These are phyloP conservation scores for Pseudonitzschia pungens DNA, from an alignment of 108 stramenopile genomes.

Conservation along the genomic window DNA sequence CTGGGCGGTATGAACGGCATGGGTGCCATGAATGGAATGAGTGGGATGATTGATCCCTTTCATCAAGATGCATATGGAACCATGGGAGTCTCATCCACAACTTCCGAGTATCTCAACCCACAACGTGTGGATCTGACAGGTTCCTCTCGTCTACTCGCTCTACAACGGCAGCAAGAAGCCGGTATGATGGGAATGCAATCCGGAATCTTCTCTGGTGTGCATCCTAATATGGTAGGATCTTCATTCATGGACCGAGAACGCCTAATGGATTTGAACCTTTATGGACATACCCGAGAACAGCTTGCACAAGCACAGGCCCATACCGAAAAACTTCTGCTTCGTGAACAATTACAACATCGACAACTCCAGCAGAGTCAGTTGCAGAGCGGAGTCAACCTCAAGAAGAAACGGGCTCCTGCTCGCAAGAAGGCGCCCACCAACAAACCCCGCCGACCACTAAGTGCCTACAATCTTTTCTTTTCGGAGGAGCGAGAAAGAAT, in stretches of 20 bases:
- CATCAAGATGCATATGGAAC: conserved; percentile 17
- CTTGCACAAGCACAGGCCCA: conserved; percentile 14
- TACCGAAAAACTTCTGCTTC: conserved; percentile 18
- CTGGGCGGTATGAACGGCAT: conserved; percentile 10
- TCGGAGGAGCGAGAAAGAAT: conserved; percentile 61
- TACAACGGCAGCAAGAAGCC: conserved; percentile 23
- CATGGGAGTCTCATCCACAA: not conserved
- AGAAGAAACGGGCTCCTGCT: conserved; percentile 38
- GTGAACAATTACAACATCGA: conserved; percentile 14
- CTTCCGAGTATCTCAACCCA: conserved; percentile 6
- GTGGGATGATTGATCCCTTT: conserved; percentile 7
- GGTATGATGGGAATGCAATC: conserved; percentile 1
- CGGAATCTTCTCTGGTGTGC: conserved; percentile 16
- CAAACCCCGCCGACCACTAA: conserved; percentile 56
- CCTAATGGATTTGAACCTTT: conserved; percentile 9
- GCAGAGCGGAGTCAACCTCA: conserved; percentile 12
- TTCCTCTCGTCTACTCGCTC: conserved; percentile 17
- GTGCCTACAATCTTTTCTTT: conserved; percentile 70
- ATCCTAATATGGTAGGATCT: conserved; percentile 6
- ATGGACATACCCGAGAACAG: conserved; percentile 13
- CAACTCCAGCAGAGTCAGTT: conserved; percentile 11
- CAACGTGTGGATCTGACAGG: conserved; percentile 25
- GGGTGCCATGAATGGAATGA: conserved; percentile 1
- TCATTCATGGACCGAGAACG: conserved; percentile 14
- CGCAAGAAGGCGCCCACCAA: conserved; percentile 58